Evolutionary conservation across 768 basidiomycete genomes (phyloP).

Genomic region (Suillus ampliporus): DNA sequence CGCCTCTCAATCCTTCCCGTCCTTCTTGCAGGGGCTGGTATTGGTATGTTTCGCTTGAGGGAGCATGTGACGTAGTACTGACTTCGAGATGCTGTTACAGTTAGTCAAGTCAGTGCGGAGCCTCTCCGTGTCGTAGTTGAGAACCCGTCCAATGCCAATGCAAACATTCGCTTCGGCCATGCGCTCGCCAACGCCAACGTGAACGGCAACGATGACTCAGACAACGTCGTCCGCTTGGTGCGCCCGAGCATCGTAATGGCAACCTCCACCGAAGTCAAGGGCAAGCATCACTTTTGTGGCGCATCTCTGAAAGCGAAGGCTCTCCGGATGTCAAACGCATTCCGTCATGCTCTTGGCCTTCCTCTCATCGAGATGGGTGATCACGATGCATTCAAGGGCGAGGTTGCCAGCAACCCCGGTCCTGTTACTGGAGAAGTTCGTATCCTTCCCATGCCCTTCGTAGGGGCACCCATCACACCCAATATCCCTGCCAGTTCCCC

Average conservation of each 20-base stretch:
- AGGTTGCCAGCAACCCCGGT: slow-evolving; percentile 16
- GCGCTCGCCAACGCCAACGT: slow-evolving; percentile 39
- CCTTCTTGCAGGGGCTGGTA: slow-evolving; percentile 42
- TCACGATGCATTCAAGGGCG: slow-evolving; percentile 15
- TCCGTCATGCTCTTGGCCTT: slow-evolving; percentile 62
- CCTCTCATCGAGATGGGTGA: slow-evolving; percentile 45
- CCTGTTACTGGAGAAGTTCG: slow-evolving; percentile 33
- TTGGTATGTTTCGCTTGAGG: slow-evolving; percentile 29
- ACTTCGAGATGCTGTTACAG: slow-evolving; percentile 17
- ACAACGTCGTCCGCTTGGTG: slow-evolving; percentile 29
- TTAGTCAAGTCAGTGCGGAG: slow-evolving; percentile 49
- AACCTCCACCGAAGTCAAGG: slow-evolving; percentile 18
- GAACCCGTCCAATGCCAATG: slow-evolving; percentile 33
- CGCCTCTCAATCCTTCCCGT: slow-evolving; percentile 43
- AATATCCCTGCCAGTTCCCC: neutral
- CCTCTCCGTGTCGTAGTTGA: slow-evolving; percentile 54
- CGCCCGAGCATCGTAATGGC: slow-evolving; percentile 19
- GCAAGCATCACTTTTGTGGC: slow-evolving; percentile 37
- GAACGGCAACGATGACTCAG: slow-evolving; percentile 28
- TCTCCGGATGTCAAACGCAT: slow-evolving; percentile 54
- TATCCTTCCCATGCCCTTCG: slow-evolving; percentile 39
- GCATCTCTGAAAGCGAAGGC: slow-evolving; percentile 53
- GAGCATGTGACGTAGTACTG: neutral
- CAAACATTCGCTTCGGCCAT: slow-evolving; percentile 46
- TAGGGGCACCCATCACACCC: slow-evolving; percentile 28